These are phyloP conservation scores for Boletus patriciae DNA, from an alignment of 768 basidiomycete species.

Conservation along the genomic window DNA sequence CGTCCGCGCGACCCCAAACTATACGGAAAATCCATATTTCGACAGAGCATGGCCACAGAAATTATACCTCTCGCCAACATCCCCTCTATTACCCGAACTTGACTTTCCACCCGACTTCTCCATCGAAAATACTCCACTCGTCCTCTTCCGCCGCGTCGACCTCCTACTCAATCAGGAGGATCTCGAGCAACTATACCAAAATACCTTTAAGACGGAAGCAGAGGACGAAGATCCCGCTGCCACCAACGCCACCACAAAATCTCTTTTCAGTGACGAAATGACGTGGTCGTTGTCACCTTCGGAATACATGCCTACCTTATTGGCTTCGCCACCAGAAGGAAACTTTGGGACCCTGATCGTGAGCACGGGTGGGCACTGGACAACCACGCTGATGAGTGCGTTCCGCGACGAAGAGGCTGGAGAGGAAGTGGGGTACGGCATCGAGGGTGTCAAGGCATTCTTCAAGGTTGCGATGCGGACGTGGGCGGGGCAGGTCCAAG, in stretches of 20 bases:
- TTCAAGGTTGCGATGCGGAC: slow-evolving; percentile 55
- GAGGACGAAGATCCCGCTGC: slow-evolving; percentile 12
- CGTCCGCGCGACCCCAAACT: slow-evolving; percentile 64
- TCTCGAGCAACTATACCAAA: slow-evolving; percentile 45
- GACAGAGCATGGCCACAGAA: slow-evolving; percentile 68
- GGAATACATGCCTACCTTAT: slow-evolving; percentile 54
- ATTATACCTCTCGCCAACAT: slow-evolving; percentile 57
- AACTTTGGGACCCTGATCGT: slow-evolving; percentile 64
- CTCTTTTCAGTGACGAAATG: slow-evolving; percentile 56
- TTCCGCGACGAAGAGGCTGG: slow-evolving; percentile 35
- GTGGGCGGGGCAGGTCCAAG: slow-evolving; percentile 57
- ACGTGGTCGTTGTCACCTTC: slow-evolving; percentile 53
- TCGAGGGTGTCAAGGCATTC: slow-evolving; percentile 54
- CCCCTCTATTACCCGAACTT: slow-evolving; percentile 37
- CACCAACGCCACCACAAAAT: slow-evolving; percentile 27
- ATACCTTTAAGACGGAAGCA: slow-evolving; percentile 19
- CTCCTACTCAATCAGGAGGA: slow-evolving; percentile 52
- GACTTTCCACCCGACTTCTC: slow-evolving; percentile 53
- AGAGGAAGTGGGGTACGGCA: slow-evolving; percentile 44
- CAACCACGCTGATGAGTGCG: slow-evolving; percentile 51
- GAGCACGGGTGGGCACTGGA: slow-evolving; percentile 72
- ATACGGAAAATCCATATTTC: slow-evolving; percentile 50
- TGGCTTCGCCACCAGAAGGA: slow-evolving; percentile 42
- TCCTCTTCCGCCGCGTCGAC: slow-evolving; percentile 65
- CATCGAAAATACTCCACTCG: slow-evolving; percentile 57